These are phyloP conservation scores for Atalantia buxifolia DNA, from an alignment of 345 rosid species.

Conservation along the genomic window DNA sequence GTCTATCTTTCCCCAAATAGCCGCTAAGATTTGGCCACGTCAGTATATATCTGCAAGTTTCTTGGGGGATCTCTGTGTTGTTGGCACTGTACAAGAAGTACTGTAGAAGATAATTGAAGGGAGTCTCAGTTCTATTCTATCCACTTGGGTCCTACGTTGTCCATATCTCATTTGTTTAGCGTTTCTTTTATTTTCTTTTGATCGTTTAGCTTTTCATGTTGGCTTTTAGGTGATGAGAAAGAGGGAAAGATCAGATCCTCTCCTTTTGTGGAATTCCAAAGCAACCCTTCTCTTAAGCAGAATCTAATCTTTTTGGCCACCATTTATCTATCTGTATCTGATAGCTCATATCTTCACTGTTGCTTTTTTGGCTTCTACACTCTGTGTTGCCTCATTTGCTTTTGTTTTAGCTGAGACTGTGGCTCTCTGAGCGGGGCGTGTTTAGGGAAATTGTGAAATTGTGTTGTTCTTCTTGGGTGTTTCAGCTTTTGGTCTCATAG, in stretches of 20 bases:
- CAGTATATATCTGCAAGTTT: not conserved
- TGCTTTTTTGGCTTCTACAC: not conserved
- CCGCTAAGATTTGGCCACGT: conserved; percentile 7
- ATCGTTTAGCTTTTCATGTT: not conserved
- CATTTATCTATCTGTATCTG: conserved; percentile 1
- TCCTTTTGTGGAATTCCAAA: conserved; percentile 20
- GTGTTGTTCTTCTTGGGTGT: not conserved
- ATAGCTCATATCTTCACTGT: conserved; percentile 7
- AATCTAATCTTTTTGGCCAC: conserved; percentile 25
- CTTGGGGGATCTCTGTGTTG: not conserved
- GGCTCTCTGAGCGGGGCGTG: not conserved
- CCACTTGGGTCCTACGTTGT: conserved; percentile 33
- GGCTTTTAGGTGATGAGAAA: conserved; percentile 8
- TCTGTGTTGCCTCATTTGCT: conserved; percentile 3
- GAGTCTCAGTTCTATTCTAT: conserved; percentile 8
- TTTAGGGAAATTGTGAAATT: not conserved
- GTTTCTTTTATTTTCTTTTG: not conserved
- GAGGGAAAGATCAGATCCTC: not conserved
- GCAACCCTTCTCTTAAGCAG: conserved; percentile 22
- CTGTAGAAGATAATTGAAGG: not conserved
- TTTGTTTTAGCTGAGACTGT: conserved; percentile 17
- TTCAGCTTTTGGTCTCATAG: not conserved
- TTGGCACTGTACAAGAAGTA: conserved; percentile 11
- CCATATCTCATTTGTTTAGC: not conserved
- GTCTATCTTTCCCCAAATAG: not conserved